phyloP scores from a whole-genome alignment of 164 flowering plant genomes.

The Vitis rupestris region DNA sequence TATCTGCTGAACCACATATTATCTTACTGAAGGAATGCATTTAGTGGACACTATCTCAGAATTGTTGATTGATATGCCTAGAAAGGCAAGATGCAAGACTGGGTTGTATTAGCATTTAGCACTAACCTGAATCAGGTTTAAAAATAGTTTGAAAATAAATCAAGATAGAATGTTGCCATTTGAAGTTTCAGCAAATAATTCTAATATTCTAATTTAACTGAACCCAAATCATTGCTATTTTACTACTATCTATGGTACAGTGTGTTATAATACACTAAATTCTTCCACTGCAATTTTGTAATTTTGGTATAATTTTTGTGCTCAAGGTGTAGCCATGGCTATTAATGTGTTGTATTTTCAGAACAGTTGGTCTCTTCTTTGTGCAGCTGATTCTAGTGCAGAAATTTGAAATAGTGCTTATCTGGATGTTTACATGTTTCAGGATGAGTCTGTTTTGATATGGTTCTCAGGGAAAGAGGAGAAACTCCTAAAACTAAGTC shows the following conservation, averaged over 20 bases:
- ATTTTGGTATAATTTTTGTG: background rate
- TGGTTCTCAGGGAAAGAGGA: conserved; percentile 98
- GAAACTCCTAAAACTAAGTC: conserved; percentile 85
- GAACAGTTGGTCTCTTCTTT: background rate
- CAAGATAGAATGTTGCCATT: background rate
- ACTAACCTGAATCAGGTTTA: background rate
- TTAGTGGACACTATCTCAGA: too few species aligned
- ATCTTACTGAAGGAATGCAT: too few species aligned
- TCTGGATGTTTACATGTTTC: conserved; percentile 28
- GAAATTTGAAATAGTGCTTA: too few species aligned
- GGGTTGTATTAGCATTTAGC: background rate
- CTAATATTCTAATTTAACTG: background rate
- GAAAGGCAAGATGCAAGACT: background rate
- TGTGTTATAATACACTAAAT: background rate
- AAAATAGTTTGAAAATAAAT: background rate
- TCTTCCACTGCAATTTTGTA: background rate
- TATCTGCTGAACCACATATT: too few species aligned
- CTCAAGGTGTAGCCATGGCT: background rate
- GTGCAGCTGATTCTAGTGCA: background rate
- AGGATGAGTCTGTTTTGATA: conserved; percentile 91
- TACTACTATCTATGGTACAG: background rate
- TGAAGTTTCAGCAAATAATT: background rate
- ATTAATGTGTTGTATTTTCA: background rate
- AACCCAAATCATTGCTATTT: background rate
- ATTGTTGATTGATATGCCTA: too few species aligned